Evolutionary conservation across 2,329 filamentous ascomycete species (phyloP).

Genomic region (Dothiorella sarmentorum): DNA sequence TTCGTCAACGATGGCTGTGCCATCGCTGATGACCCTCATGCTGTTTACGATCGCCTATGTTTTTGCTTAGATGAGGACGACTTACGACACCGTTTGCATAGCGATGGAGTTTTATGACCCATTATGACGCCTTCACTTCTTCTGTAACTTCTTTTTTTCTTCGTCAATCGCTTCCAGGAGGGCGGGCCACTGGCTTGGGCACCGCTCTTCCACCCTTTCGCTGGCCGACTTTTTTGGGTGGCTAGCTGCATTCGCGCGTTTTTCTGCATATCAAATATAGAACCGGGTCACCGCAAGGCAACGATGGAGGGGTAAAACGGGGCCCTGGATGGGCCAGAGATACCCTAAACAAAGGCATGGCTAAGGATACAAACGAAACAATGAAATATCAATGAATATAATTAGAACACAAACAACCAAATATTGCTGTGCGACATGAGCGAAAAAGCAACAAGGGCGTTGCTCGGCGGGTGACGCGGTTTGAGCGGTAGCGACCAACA

Average conservation of each 20-base stretch:
- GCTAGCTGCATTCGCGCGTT: constrained; percentile 8
- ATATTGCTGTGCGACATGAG: not conserved
- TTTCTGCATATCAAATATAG: constrained; percentile 8
- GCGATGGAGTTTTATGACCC: constrained; percentile 7
- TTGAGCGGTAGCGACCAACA: not conserved
- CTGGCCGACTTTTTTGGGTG: constrained; percentile 11
- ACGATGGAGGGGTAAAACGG: constrained; percentile 1
- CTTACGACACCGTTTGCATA: constrained; percentile 15
- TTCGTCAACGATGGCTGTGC: constrained; percentile 3
- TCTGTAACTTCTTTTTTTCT: not conserved
- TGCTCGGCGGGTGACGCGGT: not conserved
- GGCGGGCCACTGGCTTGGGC: constrained; percentile 8
- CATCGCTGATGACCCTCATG: constrained; percentile 8
- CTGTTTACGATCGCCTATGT: constrained; percentile 13
- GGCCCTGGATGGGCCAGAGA: constrained; percentile 1
- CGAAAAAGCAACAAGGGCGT: not conserved
- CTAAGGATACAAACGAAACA: not conserved
- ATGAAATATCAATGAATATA: not conserved
- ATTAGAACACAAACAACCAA: not conserved
- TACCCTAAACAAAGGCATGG: constrained; percentile 5
- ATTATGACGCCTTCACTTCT: not conserved
- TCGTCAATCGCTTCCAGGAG: constrained; percentile 3
- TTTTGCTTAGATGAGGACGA: constrained; percentile 6
- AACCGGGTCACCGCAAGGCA: constrained; percentile 5
- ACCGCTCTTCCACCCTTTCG: constrained; percentile 9